A percentile compares a stretch with the other conserved stretches of the same genome.
These are phyloP conservation scores for Trypanosoma melophagium DNA, from an alignment of 208 protist genomes.

Conservation along the genomic window DNA sequence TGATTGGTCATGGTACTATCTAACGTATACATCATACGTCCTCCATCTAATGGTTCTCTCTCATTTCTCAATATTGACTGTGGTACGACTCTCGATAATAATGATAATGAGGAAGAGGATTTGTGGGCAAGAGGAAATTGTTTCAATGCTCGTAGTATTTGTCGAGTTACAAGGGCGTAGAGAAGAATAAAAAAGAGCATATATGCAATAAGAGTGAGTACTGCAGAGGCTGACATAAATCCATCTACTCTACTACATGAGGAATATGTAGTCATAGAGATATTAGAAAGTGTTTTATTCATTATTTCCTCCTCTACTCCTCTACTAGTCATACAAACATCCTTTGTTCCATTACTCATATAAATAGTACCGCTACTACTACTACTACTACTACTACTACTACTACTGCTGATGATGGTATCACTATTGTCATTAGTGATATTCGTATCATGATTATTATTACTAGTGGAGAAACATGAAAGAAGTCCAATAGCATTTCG, in stretches of 20 bases:
- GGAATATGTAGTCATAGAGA: conserved; percentile 1
- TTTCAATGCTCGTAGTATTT: conserved; percentile 15
- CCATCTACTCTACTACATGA: conserved; percentile 16
- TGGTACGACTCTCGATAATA: not conserved
- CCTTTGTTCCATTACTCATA: not conserved
- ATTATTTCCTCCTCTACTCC: not conserved
- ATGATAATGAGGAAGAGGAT: not conserved
- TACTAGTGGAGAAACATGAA: conserved; percentile 2
- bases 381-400: not conserved
- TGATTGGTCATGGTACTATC: not conserved
- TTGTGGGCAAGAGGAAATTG: conserved; percentile 6
- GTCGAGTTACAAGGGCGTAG: conserved; percentile 15
- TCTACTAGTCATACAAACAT: not conserved
- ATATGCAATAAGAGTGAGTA: conserved; percentile 15
- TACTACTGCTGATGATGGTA: not conserved
- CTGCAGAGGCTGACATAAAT: conserved; percentile 11
- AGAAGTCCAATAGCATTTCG: conserved; percentile 25
- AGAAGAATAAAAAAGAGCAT: conserved; percentile 23
- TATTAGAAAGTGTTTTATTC: not conserved
- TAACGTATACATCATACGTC: not conserved
- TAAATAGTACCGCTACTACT: not conserved
- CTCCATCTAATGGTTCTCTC: not conserved
- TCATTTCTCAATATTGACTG: no score
- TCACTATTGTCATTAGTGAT: not conserved
- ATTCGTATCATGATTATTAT: not conserved